Base-by-base conservation (phyloP, 352 stramenopile species). In the Aphanomyces cochlioides region DNA sequence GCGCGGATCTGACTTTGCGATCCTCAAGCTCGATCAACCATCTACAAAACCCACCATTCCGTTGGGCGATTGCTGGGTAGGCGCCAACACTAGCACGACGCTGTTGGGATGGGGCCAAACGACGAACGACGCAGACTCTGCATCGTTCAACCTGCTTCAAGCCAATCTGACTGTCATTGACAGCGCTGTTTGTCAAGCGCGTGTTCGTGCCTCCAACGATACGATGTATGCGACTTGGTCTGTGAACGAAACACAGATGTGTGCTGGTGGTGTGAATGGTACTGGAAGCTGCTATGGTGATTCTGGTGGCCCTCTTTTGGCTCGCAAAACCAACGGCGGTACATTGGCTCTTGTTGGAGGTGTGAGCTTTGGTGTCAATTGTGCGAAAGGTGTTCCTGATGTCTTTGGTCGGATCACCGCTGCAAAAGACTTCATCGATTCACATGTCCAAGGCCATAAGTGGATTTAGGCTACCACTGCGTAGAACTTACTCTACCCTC, bases 231-330 rank as follows among this genome's bases (percentile, higher is more conserved):
- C 43, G 43, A n/a, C 43, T 12, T 50, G 43, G 43, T n/a, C 43
- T 12, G 83, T 79, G 59, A 79, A 83, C 53, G 72, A 71, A 1
- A 79, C 79, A 4, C 89, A 87, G 78, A 21, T 91, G 17, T 91
- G 84, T 37, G 82, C 84, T 1, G 81, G 83, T 1, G 59, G 68
- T 13, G 43, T 50, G 10, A 41, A 67, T 36, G 50, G 57, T 57
- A 28, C 69, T 38, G 73, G 72, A 48, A 43, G 63, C 19, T 78
- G 73, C 73, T 48, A 75, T 15, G 73, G 73, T 28, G 73, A 78
- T 71, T 78, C 73, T 37, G 73, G 73, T 36, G 73, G 73, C 7
- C 70, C 73, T 19, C 47, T 78, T 5, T 47, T 72, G 12, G 41
- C 70, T 10, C 36, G 56, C 36, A 73, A 58, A 5, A 50, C 43